Base-by-base conservation (phyloP, 169 alveolate genomes). In the Eimeria necatrix region DNA sequence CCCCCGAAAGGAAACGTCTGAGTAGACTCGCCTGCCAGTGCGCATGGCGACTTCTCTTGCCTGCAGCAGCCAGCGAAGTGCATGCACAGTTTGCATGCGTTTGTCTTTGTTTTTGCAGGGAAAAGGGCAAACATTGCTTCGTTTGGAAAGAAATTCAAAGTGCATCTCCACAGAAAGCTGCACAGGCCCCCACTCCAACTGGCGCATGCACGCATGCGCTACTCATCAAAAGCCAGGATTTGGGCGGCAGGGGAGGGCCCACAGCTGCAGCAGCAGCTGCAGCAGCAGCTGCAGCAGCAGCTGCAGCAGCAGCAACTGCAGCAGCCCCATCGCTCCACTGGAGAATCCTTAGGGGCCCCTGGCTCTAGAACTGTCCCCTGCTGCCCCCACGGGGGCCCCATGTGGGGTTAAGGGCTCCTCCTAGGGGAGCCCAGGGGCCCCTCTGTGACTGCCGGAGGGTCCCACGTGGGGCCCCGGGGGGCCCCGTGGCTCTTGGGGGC, bases 1-100 rank as follows among this genome's bases (percentile, higher is more conserved):
- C 16, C 94, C 96, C 16, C 53, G 70, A 60, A 94, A 94, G 22
- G 84, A 70, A 4, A 94, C 94, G 12, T 94, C 94, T 26, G 94
- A 71, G 68, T 85, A 94, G 18, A 94, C 94, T 7, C 41, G 48
- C 3, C 96, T 68, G 18, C 96, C 96, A 9, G 96, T 94, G 20
- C 85, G 51, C n/a, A 64, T 0, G 2, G 73, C 71, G 7, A 24
- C 46, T 2, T 94, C 96, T 10, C 80, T 24, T 22, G 96, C 96
- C 96, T 94, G 96, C 20, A 16, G 18, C 61, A 14, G 41, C 41
- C 41, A 32, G 41, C 22, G 9, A 61, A 16, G 10, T 12, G 22
- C 73, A 73, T 7, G 24, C 24, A 22, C 20, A 73, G 7, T 8
- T n/a, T n/a, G 41, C 24, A 46, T 46, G 24, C 41, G 4, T 46